phyloP scores from a whole-genome alignment of 805 yeast species.

The Candida pini region DNA sequence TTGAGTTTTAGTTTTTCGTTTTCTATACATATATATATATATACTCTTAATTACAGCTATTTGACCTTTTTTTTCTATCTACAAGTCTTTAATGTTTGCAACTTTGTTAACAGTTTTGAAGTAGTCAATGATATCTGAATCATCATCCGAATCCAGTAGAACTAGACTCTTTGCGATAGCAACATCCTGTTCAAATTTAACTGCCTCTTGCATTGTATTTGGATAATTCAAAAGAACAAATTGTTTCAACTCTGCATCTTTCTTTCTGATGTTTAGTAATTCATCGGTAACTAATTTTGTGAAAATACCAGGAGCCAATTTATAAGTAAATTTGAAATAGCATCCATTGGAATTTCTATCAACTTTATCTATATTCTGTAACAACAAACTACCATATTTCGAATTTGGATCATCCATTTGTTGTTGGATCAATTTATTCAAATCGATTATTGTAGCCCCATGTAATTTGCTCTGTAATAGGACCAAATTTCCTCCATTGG shows the following conservation, averaged over 20 bases:
- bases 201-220: conserved; percentile 55
- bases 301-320: conserved; percentile 38
- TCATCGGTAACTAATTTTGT: conserved; percentile 43
- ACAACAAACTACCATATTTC: conserved; percentile 47
- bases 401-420: conserved; percentile 40
- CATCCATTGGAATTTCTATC: conserved; percentile 26
- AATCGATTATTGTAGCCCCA: conserved; percentile 41
- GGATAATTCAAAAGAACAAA: conserved; percentile 58
- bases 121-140: conserved; percentile 54
- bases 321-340: conserved; percentile 25
- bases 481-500: conserved; percentile 8
- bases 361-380: conserved; percentile 30
- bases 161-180: conserved; percentile 40
- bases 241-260: conserved; percentile 34
- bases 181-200: conserved; percentile 68
- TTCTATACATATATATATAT: conserved; percentile 2
- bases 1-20: not conserved
- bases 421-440: conserved; percentile 39
- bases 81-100: conserved; percentile 15
- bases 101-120: conserved; percentile 62
- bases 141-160: conserved; percentile 21
- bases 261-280: conserved; percentile 18
- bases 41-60: conserved; percentile 4
- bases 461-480: conserved; percentile 9
- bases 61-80: conserved; percentile 1